phyloP scores from a whole-genome alignment of 345 rosid genomes.

The Hibiscus syriacus region DNA sequence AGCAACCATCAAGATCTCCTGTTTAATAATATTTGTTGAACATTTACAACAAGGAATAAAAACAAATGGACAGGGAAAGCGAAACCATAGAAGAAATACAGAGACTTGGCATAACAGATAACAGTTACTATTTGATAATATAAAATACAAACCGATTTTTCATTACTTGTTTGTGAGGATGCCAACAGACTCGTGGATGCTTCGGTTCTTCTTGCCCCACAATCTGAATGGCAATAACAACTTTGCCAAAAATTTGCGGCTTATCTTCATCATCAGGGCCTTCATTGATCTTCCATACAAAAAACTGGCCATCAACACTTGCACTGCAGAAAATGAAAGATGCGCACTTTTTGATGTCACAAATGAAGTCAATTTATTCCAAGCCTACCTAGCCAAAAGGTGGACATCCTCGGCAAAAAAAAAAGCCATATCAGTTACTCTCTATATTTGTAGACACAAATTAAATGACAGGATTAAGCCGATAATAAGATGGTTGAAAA shows the following conservation, averaged over 20 bases:
- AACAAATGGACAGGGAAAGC: not conserved
- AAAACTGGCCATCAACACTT: conserved; percentile 52
- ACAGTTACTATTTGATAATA: not conserved
- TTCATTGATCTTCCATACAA: conserved; percentile 62
- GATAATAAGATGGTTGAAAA: not conserved
- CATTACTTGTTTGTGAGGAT: conserved; percentile 73
- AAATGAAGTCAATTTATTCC: not conserved
- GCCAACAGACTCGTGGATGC: conserved; percentile 73
- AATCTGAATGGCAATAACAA: conserved; percentile 50
- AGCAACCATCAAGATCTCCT: conserved; percentile 69
- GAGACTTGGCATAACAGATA: not conserved
- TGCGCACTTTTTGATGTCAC: not conserved
- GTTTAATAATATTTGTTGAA: conserved; percentile 4
- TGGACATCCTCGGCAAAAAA: conserved; percentile 86
- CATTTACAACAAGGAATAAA: not conserved
- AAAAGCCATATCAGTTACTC: conserved; percentile 51
- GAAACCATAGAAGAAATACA: not conserved
- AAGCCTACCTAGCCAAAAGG: conserved; percentile 58
- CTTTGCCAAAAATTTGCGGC: conserved; percentile 55
- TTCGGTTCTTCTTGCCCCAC: conserved; percentile 34
- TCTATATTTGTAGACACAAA: conserved; percentile 2
- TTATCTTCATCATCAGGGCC: conserved; percentile 66
- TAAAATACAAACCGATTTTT: not conserved
- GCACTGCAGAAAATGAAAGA: conserved; percentile 34
- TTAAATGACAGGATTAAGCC: not conserved